A percentile compares a stretch with the other conserved stretches of the same genome.
Evolutionary conservation across 106 monocot genomes (phyloP).

Genomic region (Acorus calamus): DNA sequence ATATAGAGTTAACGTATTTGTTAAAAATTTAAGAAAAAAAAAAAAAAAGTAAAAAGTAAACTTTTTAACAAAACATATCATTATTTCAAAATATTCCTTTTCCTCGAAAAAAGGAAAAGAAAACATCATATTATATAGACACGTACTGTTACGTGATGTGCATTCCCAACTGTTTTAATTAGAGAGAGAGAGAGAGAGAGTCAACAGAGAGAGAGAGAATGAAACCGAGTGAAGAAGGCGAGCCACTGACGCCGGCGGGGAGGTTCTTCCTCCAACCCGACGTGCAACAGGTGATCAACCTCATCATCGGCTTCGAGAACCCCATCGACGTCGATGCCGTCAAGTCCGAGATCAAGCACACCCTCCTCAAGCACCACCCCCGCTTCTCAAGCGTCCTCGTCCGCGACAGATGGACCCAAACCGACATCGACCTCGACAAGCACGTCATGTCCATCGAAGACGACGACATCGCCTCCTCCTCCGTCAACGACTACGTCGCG

Average conservation of each 20-base stretch:
- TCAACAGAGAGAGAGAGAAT: neutral
- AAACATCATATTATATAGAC: no score
- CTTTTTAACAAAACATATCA: no score
- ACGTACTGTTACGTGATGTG: no score
- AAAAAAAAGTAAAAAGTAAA: no score
- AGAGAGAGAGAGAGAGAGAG: neutral
- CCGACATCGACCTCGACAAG: constrained; percentile 66
- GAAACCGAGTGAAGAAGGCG: neutral
- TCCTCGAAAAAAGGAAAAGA: no score
- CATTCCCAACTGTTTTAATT: no score
- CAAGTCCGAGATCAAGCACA: constrained; percentile 11
- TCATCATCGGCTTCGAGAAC: constrained; percentile 8
- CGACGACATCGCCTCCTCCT: neutral
- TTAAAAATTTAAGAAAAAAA: no score
- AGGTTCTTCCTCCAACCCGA: constrained; percentile 25
- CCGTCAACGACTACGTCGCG: neutral
- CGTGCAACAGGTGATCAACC: constrained; percentile 17
- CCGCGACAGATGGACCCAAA: constrained; percentile 70
- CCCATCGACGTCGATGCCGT: constrained; percentile 20
- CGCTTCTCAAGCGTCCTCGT: constrained; percentile 26
- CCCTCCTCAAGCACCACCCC: constrained; percentile 9
- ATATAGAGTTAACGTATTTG: no score
- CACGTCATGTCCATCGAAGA: constrained; percentile 30
- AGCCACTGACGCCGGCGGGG: constrained; percentile 21
- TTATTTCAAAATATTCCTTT: no score